Conservation (phyloP, 345 rosid genomes). For the Populus tremula region DNA sequence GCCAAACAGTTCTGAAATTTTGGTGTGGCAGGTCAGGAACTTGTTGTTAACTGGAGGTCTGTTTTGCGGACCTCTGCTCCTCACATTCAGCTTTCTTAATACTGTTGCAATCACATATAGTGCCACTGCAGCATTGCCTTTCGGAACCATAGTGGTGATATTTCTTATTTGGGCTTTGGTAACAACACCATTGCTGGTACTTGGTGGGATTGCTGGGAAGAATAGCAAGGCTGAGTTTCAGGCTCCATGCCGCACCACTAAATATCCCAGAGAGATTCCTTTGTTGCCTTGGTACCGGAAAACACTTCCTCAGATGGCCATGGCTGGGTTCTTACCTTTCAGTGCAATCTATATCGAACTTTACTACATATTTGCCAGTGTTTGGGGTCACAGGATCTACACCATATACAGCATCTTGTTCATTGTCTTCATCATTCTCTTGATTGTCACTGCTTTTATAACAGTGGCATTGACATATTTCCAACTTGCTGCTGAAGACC, state of each 20-base stretch:
- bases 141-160: conserved; percentile 83
- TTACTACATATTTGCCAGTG: conserved; percentile 36
- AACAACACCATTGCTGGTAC: conserved; percentile 75
- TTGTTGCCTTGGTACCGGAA: conserved; percentile 81
- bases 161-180: conserved; percentile 81
- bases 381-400: conserved; percentile 38
- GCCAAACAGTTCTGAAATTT: not conserved
- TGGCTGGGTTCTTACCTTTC: conserved; percentile 64
- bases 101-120: conserved; percentile 79
- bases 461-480: conserved; percentile 37
- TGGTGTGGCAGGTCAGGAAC: conserved; percentile 63
- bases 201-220: conserved; percentile 95
- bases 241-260: conserved; percentile 86
- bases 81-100: conserved; percentile 86
- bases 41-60: conserved; percentile 76
- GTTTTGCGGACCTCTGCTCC: conserved; percentile 83
- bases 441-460: conserved; percentile 35
- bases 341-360: conserved; percentile 37
- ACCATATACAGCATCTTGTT: conserved; percentile 34
- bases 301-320: conserved; percentile 85
- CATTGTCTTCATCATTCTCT: conserved; percentile 33
- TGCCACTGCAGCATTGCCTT: conserved; percentile 84
- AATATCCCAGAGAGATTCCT: conserved; percentile 82
- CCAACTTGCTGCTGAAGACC: conserved; percentile 40
- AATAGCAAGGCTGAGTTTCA: conserved; percentile 90